Evolutionary conservation across 352 stramenopile genomes (phyloP).

Genomic region (Globisporangium okanoganense): DNA sequence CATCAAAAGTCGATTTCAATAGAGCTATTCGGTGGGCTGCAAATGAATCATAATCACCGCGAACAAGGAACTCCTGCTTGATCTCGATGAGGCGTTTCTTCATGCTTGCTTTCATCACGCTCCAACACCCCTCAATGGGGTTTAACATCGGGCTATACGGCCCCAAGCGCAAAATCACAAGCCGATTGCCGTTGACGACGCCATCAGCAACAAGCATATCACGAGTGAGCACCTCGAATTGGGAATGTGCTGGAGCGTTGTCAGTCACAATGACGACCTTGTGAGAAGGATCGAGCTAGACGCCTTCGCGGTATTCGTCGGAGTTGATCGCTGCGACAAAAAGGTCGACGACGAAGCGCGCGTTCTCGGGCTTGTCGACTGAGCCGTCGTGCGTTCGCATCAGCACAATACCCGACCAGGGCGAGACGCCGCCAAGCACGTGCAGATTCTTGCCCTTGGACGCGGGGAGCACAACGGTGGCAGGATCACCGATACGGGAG

Average conservation of each 20-base stretch:
- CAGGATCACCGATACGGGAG: constrained; percentile 13
- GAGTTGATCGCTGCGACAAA: constrained; percentile 15
- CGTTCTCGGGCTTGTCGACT: constrained; percentile 15
- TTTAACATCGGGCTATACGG: constrained; percentile 25
- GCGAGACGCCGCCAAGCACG: constrained; percentile 13
- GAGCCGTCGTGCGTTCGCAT: constrained; percentile 20
- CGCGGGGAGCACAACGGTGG: constrained; percentile 8
- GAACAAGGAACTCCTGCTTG: constrained; percentile 16
- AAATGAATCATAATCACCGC: constrained; percentile 10
- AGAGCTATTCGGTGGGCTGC: neutral
- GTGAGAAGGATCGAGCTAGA: constrained; percentile 4
- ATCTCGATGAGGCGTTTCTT: constrained; percentile 2
- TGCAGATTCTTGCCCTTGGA: constrained; percentile 19
- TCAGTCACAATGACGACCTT: constrained; percentile 22
- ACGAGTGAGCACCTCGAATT: constrained; percentile 5
- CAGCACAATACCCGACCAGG: constrained; percentile 8
- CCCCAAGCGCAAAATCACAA: constrained; percentile 4
- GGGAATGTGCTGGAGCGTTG: constrained; percentile 16
- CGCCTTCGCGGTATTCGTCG: constrained; percentile 8
- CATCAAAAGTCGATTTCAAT: constrained; percentile 3
- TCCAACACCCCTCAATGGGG: constrained; percentile 23
- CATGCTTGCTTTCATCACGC: constrained; percentile 15
- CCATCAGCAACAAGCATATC: constrained; percentile 10
- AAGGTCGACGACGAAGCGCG: constrained; percentile 19
- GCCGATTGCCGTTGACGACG: constrained; percentile 14